Conservation (phyloP, 257 asterid species). For the Scutellaria galericulata region DNA sequence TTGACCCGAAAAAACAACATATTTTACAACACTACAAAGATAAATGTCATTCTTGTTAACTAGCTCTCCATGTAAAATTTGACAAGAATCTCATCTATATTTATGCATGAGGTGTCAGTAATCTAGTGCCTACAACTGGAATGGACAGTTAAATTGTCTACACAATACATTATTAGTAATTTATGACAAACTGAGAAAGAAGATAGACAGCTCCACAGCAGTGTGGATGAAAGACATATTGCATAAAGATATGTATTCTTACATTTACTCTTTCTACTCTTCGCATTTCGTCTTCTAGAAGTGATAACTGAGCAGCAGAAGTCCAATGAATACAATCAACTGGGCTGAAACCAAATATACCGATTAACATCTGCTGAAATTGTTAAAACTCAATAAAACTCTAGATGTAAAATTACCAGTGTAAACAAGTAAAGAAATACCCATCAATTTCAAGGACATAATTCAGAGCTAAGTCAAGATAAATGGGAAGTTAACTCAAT, state of each 20-base stretch:
- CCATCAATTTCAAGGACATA: conserved; percentile 10
- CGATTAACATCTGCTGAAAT: conserved; percentile 32
- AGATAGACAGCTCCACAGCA: conserved; percentile 19
- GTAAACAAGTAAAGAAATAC: background rate
- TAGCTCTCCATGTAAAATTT: background rate
- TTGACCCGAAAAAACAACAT: background rate
- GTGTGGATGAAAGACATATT: background rate
- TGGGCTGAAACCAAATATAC: conserved; percentile 71
- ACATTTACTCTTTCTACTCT: conserved; percentile 98
- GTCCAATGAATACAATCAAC: conserved; percentile 98
- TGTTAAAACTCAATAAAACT: conserved; percentile 12
- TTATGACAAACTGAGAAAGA: background rate
- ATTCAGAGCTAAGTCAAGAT: background rate
- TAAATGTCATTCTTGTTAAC: background rate
- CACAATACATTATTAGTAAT: background rate
- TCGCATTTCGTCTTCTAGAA: conserved; percentile 98
- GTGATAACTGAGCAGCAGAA: conserved; percentile 92
- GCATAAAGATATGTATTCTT: conserved; percentile 37
- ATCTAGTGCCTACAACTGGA: background rate
- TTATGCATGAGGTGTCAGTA: background rate
- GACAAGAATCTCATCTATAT: background rate
- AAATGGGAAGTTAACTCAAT: background rate
- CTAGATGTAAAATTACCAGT: conserved; percentile 5
- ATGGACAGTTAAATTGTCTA: background rate
- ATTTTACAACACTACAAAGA: background rate